Base-by-base conservation (phyloP, 192 early-diverging fungal genomes). In the Ambispora gerdemannii region DNA sequence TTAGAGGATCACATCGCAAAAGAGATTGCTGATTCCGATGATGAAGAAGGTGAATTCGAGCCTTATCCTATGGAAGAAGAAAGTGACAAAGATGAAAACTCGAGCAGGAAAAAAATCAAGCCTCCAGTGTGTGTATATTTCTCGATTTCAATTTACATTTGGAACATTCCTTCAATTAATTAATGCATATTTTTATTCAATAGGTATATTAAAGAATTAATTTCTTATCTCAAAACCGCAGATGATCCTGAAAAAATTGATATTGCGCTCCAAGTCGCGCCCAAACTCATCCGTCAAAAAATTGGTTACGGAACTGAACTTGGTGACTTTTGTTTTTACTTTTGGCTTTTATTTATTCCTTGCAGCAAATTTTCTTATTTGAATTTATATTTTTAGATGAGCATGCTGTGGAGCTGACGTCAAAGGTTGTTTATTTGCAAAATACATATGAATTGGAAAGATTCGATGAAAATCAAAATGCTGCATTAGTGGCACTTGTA, bases 21-120 rank as follows among this genome's bases (percentile, higher is more conserved):
- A n/a, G 63, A 2, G 22, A 50, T 52, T 67, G 50, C 65, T 67
- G 65, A 67, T 60, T 53, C 58, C 60, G 53, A 58, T 22, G 68
- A 70, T 0, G 68, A 70, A 2, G 55, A 58, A 20, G 55, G 24
- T 58, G 55, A 58, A 13, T 70, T 70, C 20, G 68, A 22, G 24
- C 68, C 68, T 20, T 70, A 70, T 58, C 56, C 68, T 13, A 70
- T 70, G 68, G 53, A 61, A 50, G 53, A 58, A 43, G 68, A 70
- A 70, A 60, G 35, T n/a, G 68, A 70, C 36, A n/a, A 13, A 3
- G 50, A 70, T 22, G 30, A 47, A 32, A 70, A 30, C 50, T n/a
- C 13, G 22, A 13, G 0, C 10, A 27, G 33, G 17, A 50, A 60
- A 53, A 25, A 28, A 56, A 53, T 15, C 34, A 4, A 32, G 17